These are phyloP conservation scores for Stachybotrys elegans DNA, from an alignment of 2,329 filamentous ascomycete genomes.

Conservation along the genomic window DNA sequence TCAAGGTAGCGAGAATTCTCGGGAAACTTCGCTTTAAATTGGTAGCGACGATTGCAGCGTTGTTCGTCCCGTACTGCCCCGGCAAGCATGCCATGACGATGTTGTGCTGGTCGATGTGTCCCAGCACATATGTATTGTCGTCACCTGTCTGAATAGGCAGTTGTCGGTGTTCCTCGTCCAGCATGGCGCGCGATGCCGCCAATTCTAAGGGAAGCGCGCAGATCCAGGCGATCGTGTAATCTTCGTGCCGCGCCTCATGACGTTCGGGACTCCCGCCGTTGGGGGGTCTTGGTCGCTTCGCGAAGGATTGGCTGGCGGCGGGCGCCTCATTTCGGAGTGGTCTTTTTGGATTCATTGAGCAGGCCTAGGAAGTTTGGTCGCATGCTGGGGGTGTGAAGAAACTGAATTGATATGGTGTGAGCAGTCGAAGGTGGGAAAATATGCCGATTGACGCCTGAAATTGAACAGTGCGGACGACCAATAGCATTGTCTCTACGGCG, in stretches of 20 bases:
- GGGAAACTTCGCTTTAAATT: background rate
- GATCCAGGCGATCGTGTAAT: conserved; percentile 14
- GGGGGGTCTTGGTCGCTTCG: background rate
- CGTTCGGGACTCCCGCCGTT: background rate
- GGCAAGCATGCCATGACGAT: background rate
- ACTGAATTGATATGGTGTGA: background rate
- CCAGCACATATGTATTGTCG: background rate
- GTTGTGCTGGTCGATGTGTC: background rate
- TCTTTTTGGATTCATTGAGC: background rate
- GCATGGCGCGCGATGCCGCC: background rate
- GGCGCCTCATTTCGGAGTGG: background rate
- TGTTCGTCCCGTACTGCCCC: background rate
- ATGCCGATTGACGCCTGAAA: too few species aligned
- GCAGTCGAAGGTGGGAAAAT: too few species aligned
- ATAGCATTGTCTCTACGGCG: too few species aligned
- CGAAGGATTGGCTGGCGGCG: background rate
- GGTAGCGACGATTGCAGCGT: background rate
- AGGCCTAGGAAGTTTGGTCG: background rate
- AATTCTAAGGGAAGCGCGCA: conserved; percentile 9
- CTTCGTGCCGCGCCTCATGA: background rate
- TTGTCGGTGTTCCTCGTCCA: background rate
- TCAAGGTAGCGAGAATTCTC: background rate
- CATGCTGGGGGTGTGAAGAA: background rate
- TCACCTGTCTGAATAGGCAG: background rate
- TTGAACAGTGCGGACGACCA: too few species aligned